Percentiles rank a stretch among this genome's conserved stretches.
These are phyloP conservation scores for Ceratobasidium papillatum DNA, from an alignment of 1,284 basidiomycete genomes.

Conservation along the genomic window DNA sequence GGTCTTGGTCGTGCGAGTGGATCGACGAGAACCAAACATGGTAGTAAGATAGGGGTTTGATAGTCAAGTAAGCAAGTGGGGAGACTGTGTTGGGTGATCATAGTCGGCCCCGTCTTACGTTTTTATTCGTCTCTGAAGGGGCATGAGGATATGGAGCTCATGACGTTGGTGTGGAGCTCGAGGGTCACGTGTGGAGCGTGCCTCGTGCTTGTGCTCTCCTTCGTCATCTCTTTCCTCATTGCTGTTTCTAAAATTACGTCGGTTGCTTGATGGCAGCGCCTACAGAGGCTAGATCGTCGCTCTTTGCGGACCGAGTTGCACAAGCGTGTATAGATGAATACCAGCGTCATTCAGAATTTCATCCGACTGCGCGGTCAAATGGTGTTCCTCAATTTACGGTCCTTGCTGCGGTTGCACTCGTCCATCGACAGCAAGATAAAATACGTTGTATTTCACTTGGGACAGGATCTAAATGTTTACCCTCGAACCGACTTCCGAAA, in stretches of 20 bases:
- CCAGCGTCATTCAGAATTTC: slow-evolving; percentile 30
- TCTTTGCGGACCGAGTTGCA: slow-evolving; percentile 6
- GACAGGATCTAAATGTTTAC: slow-evolving; percentile 89
- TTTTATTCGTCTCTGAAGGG: neutral
- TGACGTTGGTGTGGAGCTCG: neutral
- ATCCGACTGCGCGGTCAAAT: slow-evolving; percentile 42
- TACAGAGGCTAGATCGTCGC: neutral
- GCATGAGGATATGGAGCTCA: neutral
- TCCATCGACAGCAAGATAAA: neutral
- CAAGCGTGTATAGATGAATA: slow-evolving; percentile 29
- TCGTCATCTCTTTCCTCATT: slow-evolving; percentile 26
- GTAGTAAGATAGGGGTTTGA: neutral
- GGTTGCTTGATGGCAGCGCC: neutral
- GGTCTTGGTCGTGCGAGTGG: slow-evolving; percentile 24
- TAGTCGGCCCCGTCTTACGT: neutral
- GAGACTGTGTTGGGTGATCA: neutral
- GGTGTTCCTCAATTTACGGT: slow-evolving; percentile 42
- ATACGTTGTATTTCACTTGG: slow-evolving; percentile 73
- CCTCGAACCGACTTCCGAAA: slow-evolving; percentile 66
- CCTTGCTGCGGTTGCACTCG: slow-evolving; percentile 43
- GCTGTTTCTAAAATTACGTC: neutral
- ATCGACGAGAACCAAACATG: slow-evolving; percentile 38
- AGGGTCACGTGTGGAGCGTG: slow-evolving; percentile 23
- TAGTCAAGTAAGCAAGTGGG: neutral
- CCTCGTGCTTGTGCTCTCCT: neutral